Conservation (phyloP, 768 basidiomycete species). For the Russula foetens region DNA sequence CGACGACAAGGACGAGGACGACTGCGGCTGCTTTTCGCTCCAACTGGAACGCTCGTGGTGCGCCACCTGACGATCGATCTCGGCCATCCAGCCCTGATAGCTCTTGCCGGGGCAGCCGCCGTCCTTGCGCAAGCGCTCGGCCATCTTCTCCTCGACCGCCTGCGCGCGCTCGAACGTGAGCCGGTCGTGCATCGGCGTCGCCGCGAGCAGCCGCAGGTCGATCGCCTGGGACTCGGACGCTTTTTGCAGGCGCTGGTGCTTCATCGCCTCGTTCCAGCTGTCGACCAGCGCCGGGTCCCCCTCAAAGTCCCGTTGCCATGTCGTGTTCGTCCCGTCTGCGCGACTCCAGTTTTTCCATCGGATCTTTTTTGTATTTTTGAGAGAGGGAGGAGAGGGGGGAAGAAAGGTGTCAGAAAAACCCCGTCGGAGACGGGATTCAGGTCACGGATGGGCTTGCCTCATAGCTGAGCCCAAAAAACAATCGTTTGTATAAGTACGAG, state of each 20-base stretch:
- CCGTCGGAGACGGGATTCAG: too few relatives aligned
- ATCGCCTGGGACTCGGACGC: conserved; percentile 11
- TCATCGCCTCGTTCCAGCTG: conserved; percentile 8
- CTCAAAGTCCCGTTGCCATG: conserved; percentile 11
- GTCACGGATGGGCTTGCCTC: conserved; percentile 7
- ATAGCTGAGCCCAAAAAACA: conserved; percentile 1
- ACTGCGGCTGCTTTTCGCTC: too few relatives aligned
- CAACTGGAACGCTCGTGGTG: neutral
- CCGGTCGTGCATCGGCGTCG: conserved; percentile 12
- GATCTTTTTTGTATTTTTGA: neutral
- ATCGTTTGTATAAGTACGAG: too few relatives aligned
- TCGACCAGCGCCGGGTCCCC: neutral
- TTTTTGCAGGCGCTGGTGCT: neutral
- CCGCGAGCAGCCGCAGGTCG: neutral
- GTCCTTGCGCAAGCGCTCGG: neutral
- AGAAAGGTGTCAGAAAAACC: too few relatives aligned
- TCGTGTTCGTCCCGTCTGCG: conserved; percentile 18
- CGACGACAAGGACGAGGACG: too few relatives aligned
- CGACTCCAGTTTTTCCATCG: conserved; percentile 19
- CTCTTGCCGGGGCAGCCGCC: neutral
- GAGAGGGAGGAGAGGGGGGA: neutral
- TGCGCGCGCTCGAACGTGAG: conserved; percentile 15
- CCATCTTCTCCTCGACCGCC: conserved; percentile 10
- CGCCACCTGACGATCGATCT: neutral
- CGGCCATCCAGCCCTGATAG: conserved; percentile 9